Percentiles rank a stretch among this genome's conserved stretches.
Conservation (phyloP, 257 asterid genomes). For the Solanum tarapatanum region DNA sequence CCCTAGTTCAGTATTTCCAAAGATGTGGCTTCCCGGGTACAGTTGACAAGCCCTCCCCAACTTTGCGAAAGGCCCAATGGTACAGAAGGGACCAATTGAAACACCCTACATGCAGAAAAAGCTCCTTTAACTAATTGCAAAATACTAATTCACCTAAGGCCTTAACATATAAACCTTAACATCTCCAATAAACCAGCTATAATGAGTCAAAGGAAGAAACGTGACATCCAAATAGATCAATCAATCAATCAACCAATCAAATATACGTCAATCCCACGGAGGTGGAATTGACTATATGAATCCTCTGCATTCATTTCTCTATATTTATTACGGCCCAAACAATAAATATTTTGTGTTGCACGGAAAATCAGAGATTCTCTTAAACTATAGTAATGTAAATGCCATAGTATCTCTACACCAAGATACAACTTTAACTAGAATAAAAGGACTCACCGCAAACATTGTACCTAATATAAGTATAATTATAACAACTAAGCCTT, state of each 20-base stretch:
- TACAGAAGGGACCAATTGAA: slow-evolving; percentile 84
- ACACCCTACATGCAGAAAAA: slow-evolving; percentile 50
- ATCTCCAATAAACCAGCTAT: background rate
- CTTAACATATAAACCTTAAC: background rate
- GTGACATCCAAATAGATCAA: background rate
- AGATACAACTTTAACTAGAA: background rate
- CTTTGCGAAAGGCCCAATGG: slow-evolving; percentile 66
- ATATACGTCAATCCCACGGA: background rate
- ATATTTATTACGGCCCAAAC: background rate
- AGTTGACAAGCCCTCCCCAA: slow-evolving; percentile 64
- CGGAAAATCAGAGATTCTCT: background rate
- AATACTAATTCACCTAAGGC: background rate
- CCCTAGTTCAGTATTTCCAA: slow-evolving; percentile 70
- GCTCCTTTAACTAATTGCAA: slow-evolving; percentile 8
- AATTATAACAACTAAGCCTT: background rate
- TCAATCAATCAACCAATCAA: background rate
- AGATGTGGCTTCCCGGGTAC: slow-evolving; percentile 74
- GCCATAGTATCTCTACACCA: background rate
- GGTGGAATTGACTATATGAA: background rate
- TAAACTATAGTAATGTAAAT: background rate
- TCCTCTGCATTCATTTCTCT: background rate
- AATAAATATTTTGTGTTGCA: background rate
- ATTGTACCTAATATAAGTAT: background rate
- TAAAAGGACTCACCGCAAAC: background rate
- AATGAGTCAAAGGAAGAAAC: background rate